These are phyloP conservation scores for Canavalia ensiformis DNA, from an alignment of 306 rosid genomes.

Conservation along the genomic window DNA sequence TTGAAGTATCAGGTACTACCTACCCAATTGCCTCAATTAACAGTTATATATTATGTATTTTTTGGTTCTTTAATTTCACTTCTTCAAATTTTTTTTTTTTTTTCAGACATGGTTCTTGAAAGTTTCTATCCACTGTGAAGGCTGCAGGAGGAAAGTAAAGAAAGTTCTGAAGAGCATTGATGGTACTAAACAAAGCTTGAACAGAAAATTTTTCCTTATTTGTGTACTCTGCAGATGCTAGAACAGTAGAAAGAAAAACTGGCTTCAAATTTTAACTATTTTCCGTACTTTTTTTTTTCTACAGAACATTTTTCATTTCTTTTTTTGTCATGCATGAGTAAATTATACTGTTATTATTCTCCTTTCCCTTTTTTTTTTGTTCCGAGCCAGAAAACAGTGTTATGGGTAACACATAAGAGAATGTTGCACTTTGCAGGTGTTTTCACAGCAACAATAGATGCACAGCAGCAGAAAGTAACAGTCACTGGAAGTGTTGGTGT, in stretches of 20 bases:
- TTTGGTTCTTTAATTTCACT: neutral
- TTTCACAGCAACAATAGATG: constrained; percentile 72
- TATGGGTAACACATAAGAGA: neutral
- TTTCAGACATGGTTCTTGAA: constrained; percentile 78
- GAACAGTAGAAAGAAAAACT: constrained; percentile 5
- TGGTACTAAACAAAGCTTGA: constrained; percentile 58
- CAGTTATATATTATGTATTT: neutral
- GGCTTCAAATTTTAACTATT: constrained; percentile 33
- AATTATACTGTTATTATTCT: neutral
- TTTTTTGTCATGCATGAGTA: constrained; percentile 43
- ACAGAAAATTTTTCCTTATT: neutral
- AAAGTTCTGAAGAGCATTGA: constrained; percentile 82
- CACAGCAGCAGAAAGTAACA: constrained; percentile 74
- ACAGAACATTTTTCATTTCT: constrained; percentile 10
- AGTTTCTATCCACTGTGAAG: constrained; percentile 90
- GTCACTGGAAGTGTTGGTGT: constrained; percentile 73
- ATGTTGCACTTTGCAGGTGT: constrained; percentile 62
- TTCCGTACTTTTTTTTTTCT: constrained; percentile 1
- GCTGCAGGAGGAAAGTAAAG: constrained; percentile 87
- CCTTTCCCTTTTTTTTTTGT: neutral
- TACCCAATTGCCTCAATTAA: neutral
- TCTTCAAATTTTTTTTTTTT: constrained; percentile 15
- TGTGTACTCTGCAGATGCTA: constrained; percentile 30
- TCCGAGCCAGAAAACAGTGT: constrained; percentile 12
- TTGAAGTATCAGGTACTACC: constrained; percentile 65